These are phyloP conservation scores for Globisporangium paddicum DNA, from an alignment of 352 stramenopile genomes.

Conservation along the genomic window DNA sequence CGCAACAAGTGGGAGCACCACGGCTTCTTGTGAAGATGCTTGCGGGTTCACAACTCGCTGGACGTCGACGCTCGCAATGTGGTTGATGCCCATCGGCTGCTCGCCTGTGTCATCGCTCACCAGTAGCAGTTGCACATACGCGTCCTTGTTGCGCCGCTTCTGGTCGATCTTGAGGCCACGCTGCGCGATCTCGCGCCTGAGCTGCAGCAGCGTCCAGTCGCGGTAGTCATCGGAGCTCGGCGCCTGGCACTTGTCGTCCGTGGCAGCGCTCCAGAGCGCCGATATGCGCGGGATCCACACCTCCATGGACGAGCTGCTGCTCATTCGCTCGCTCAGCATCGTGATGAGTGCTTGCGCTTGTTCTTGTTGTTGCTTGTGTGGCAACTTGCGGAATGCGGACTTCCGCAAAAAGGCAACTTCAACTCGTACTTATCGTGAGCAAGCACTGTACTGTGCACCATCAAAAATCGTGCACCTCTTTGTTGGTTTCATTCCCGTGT, in stretches of 20 bases:
- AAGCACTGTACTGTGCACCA: too few species aligned
- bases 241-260: slow-evolving; percentile 33
- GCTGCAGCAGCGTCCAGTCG: slow-evolving; percentile 42
- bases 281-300: slow-evolving; percentile 28
- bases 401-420: slow-evolving; percentile 8
- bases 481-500: too few species aligned
- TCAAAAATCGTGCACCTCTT: too few species aligned
- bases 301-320: slow-evolving; percentile 8
- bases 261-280: slow-evolving; percentile 35
- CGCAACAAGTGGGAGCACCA: neutral
- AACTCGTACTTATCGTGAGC: slow-evolving; percentile 10
- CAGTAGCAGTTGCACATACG: slow-evolving; percentile 35
- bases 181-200: slow-evolving; percentile 52
- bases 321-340: neutral
- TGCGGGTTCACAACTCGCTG: neutral
- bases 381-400: slow-evolving; percentile 9
- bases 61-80: slow-evolving; percentile 8
- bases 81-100: neutral
- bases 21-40: neutral
- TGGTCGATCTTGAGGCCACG: slow-evolving; percentile 41
- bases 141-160: slow-evolving; percentile 38
- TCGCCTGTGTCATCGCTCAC: slow-evolving; percentile 16
- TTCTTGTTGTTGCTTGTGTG: neutral
- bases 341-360: neutral
- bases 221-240: slow-evolving; percentile 52